Base-by-base conservation (phyloP, 73 alveolate species). In the Paramecium bursaria region DNA sequence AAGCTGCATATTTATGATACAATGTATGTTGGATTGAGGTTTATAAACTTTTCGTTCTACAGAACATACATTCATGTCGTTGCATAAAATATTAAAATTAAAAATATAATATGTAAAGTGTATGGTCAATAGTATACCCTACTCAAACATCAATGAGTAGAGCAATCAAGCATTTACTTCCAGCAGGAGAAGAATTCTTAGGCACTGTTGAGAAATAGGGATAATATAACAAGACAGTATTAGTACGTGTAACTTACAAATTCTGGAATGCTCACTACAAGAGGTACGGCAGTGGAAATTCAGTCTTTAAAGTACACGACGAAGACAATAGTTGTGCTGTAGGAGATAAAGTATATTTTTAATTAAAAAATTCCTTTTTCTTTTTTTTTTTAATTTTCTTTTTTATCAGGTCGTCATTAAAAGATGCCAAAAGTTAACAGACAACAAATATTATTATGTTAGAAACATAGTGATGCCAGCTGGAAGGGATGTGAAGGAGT, bases 1-100 rank as follows among this genome's bases (percentile, higher is more conserved):
- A 79, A 3, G 89, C 35, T 3, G 89, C 89, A 42, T 79, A 79
- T 79, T 79, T 79, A 17, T 30, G 60, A 52, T 79, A 79, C n/a
- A 79, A 49, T 48, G 85, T 79, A 26, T 67, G 82, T 14, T 44
- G 17, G 21, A 67, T 35, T 67, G 11, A 67, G 22, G 60, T 17
- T 39, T 17, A 42, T 42, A 39, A 44, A 42, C 35, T 67, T 67
- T 35, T 3, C 46, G 49, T 39, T 39, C 10, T 21, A 57, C 60
- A 23, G 44, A 67, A 67, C 44, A n/a, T n/a, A n/a, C n/a, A n/a
- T n/a, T n/a, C n/a, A n/a, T n/a, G n/a, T n/a, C n/a, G n/a, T n/a
- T n/a, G n/a, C 17, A 57, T 42, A 67, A 67, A 67, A 39, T 30
- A 67, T 29, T 57, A 57, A 29, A 57, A 57, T 27, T 57, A 57